These are phyloP conservation scores for Clonostachys chloroleuca DNA, from an alignment of 2,329 filamentous ascomycete genomes.

Conservation along the genomic window DNA sequence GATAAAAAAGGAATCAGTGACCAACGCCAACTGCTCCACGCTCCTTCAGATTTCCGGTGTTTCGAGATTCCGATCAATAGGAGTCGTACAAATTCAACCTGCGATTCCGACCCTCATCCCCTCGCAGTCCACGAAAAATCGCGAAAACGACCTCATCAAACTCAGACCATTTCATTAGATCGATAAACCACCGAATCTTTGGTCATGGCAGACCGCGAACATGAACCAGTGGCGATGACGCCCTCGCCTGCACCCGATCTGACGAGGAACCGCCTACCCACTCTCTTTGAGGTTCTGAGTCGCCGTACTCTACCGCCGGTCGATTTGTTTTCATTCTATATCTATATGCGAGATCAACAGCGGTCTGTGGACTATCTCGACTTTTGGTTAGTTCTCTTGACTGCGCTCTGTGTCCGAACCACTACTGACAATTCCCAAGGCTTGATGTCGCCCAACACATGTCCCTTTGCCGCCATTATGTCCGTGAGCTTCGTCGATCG, in stretches of 20 bases:
- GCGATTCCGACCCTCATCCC: too few species aligned
- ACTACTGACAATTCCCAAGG: conserved; percentile 45
- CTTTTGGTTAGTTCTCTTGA: conserved; percentile 71
- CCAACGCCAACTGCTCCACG: too few species aligned
- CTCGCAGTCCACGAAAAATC: too few species aligned
- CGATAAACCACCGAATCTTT: not conserved
- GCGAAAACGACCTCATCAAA: not conserved
- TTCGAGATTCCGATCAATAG: too few species aligned
- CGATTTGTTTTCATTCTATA: conserved; percentile 98
- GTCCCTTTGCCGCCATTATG: conserved; percentile 95
- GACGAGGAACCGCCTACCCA: conserved; percentile 80
- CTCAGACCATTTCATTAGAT: not conserved
- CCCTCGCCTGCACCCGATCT: conserved; percentile 55
- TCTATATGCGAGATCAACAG: conserved; percentile 99
- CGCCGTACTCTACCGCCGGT: conserved; percentile 92
- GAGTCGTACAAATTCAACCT: too few species aligned
- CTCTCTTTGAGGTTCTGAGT: conserved; percentile 92
- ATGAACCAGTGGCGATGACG: conserved; percentile 18
- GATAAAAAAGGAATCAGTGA: too few species aligned
- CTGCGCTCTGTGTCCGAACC: not conserved
- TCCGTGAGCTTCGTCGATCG: conserved; percentile 88
- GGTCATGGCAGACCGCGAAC: conserved; percentile 11
- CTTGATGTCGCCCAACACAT: conserved; percentile 99
- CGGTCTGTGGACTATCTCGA: conserved; percentile 96
- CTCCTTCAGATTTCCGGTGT: too few species aligned